phyloP scores from a whole-genome alignment of 1,284 basidiomycete genomes.

The Fistulina hepatica region DNA sequence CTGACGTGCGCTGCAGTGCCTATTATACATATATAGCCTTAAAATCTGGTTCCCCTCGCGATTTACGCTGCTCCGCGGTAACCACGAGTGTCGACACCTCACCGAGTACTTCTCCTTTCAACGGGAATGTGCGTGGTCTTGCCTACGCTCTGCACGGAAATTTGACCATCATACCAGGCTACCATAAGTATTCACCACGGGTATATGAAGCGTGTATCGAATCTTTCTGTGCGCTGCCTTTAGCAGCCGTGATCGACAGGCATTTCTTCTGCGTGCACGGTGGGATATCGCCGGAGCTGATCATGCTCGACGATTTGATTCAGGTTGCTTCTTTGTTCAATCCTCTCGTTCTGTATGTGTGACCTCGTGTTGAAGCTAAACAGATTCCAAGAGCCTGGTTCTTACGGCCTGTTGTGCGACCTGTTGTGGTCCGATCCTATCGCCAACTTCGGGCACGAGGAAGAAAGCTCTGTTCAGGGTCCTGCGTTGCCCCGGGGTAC shows the following conservation, averaged over 20 bases:
- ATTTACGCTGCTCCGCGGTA: constrained; percentile 86
- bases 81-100: constrained; percentile 95
- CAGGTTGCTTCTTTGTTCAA: not conserved
- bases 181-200: constrained; percentile 84
- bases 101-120: constrained; percentile 98
- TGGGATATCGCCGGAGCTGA: constrained; percentile 84
- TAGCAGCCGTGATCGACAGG: constrained; percentile 90
- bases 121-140: constrained; percentile 55
- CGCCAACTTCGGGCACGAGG: constrained; percentile 63
- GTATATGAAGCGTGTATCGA: constrained; percentile 89
- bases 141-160: not conserved
- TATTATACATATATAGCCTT: constrained; percentile 81
- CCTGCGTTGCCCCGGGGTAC: constrained; percentile 26
- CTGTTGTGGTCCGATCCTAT: constrained; percentile 91
- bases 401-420: constrained; percentile 88
- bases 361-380: constrained; percentile 46
- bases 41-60: constrained; percentile 94
- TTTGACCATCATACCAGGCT: constrained; percentile 16
- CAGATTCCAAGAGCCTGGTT: constrained; percentile 91
- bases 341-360: not conserved
- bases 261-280: constrained; percentile 99
- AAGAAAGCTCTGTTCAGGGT: constrained; percentile 22
- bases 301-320: constrained; percentile 69
- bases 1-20: constrained; percentile 37
- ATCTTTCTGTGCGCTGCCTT: constrained; percentile 85